Evolutionary conservation across 2,329 filamentous ascomycete species (phyloP).

Genomic region (Diaporthe sp.): DNA sequence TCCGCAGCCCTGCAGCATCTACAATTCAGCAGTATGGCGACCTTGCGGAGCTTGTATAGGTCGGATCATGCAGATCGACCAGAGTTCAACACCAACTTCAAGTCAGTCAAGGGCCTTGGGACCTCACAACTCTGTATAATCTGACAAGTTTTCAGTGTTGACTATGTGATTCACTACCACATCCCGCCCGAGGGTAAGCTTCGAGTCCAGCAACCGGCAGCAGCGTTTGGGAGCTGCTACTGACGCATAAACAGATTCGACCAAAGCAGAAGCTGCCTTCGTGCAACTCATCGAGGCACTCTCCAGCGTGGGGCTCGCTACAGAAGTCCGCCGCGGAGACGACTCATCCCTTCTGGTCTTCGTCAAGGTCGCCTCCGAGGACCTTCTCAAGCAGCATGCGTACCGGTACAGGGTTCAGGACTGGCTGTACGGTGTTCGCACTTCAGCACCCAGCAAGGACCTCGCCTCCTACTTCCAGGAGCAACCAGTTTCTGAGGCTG

Average conservation of each 20-base stretch:
- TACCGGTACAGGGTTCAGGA: conserved; percentile 92
- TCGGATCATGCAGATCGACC: conserved; percentile 47
- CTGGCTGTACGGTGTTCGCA: conserved; percentile 91
- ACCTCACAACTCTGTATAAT: conserved; percentile 35
- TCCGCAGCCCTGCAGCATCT: conserved; percentile 25
- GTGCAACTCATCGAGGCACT: conserved; percentile 82
- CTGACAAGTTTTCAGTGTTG: conserved; percentile 68
- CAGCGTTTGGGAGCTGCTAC: neutral
- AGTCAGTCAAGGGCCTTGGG: conserved; percentile 47
- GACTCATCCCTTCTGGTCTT: conserved; percentile 85
- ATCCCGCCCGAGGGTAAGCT: conserved; percentile 75
- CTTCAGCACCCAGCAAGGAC: conserved; percentile 81
- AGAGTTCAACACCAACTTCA: conserved; percentile 54
- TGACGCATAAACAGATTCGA: conserved; percentile 65
- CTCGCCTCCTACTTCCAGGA: conserved; percentile 75
- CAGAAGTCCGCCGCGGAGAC: conserved; percentile 87
- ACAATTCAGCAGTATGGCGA: conserved; percentile 49
- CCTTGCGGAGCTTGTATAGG: conserved; percentile 50
- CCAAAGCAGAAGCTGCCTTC: conserved; percentile 80
- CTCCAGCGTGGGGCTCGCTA: conserved; percentile 83
- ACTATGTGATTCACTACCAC: conserved; percentile 88
- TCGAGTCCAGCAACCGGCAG: neutral
- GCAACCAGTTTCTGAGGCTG: conserved; percentile 87
- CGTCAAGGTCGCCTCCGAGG: conserved; percentile 81
- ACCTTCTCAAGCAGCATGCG: conserved; percentile 82